Percentiles rank a stretch among this genome's conserved stretches.
phyloP scores from a whole-genome alignment of 2,329 filamentous ascomycete genomes.

The Pseudogymnoascus sp. region DNA sequence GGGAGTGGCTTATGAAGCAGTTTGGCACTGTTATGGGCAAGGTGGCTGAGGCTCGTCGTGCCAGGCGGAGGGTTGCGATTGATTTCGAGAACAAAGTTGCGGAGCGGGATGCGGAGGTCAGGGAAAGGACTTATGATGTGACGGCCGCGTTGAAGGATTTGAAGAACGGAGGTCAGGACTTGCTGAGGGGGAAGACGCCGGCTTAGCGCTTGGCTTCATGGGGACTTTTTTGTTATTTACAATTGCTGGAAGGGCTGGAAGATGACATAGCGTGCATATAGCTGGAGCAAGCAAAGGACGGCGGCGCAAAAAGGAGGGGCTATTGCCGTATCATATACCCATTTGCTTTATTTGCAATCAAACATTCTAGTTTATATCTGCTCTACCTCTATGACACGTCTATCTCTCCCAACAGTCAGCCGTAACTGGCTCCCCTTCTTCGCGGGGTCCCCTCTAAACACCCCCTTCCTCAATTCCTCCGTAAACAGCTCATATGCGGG shows the following conservation, averaged over 20 bases:
- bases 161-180: conserved; percentile 19
- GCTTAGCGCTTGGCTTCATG: background rate
- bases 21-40: conserved; percentile 20
- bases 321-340: conserved; percentile 16
- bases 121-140: conserved; percentile 17
- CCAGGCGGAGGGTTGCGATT: conserved; percentile 20
- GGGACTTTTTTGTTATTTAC: background rate
- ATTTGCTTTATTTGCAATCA: conserved; percentile 17
- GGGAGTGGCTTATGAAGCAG: conserved; percentile 24
- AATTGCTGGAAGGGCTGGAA: background rate
- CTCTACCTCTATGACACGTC: conserved; percentile 33
- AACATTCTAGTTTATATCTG: conserved; percentile 15
- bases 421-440: conserved; percentile 33
- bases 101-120: conserved; percentile 21
- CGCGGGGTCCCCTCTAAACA: conserved; percentile 30
- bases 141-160: conserved; percentile 22
- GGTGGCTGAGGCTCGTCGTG: conserved; percentile 20
- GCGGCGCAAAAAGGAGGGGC: background rate
- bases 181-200: conserved; percentile 12
- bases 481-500: conserved; percentile 50
- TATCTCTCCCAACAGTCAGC: conserved; percentile 39
- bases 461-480: conserved; percentile 38
- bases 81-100: conserved; percentile 24
- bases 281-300: background rate
- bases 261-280: conserved; percentile 6